Conservation (phyloP, 495 filamentous ascomycete genomes). For the Monascus purpureus region DNA sequence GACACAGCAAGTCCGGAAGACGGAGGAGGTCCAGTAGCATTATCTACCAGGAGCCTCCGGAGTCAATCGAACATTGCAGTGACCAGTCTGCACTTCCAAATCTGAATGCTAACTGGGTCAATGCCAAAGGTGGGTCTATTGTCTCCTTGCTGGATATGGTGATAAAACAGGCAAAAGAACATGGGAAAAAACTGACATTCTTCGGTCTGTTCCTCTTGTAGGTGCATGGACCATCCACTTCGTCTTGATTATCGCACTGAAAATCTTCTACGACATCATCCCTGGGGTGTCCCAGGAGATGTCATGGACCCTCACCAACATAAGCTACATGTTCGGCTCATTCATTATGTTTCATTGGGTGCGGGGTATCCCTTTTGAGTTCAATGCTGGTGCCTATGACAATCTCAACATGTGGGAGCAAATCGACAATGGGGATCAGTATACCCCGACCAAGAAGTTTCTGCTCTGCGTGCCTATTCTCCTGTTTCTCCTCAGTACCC, state of each 20-base stretch:
- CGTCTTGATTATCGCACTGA: constrained; percentile 75
- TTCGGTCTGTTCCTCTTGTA: constrained; percentile 16
- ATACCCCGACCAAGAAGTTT: constrained; percentile 97
- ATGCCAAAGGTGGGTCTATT: constrained; percentile 72
- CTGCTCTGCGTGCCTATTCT: constrained; percentile 85
- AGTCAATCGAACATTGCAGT: constrained; percentile 88
- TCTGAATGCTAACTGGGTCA: constrained; percentile 95
- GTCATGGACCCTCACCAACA: constrained; percentile 97
- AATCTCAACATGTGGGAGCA: constrained; percentile 99
- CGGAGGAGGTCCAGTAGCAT: constrained; percentile 88
- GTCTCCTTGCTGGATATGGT: neutral
- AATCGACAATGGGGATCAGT: constrained; percentile 98
- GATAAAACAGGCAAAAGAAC: too few relatives aligned
- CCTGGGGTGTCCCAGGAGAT: constrained; percentile 92
- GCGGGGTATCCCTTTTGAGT: constrained; percentile 94
- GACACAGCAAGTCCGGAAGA: constrained; percentile 48
- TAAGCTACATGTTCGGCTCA: constrained; percentile 96
- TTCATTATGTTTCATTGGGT: constrained; percentile 99
- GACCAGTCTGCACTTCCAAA: constrained; percentile 93
- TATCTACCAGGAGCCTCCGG: constrained; percentile 86
- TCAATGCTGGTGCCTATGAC: constrained; percentile 97
- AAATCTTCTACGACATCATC: constrained; percentile 91
- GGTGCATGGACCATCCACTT: constrained; percentile 97
- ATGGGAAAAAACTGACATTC: constrained; percentile 8
- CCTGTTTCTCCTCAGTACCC: constrained; percentile 89